Evolutionary conservation across 495 filamentous ascomycete species (phyloP).

Genomic region (Lasiosphaeris hirsuta): DNA sequence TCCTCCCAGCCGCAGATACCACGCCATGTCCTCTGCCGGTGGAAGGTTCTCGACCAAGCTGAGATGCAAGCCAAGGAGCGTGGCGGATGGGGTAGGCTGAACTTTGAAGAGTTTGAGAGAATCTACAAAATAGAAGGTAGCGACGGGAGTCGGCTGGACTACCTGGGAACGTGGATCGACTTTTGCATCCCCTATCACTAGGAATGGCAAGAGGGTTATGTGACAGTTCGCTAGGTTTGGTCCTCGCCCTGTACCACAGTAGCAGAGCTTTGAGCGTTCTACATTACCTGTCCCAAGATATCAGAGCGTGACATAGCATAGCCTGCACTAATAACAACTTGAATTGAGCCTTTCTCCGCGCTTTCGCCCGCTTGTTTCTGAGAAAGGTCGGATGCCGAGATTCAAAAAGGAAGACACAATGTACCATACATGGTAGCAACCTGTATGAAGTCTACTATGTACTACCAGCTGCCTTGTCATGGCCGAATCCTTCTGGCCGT

Average conservation of each 20-base stretch:
- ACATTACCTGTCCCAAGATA: no score
- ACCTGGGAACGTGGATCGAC: conserved; percentile 83
- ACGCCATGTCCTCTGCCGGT: conserved; percentile 38
- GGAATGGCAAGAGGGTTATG: background rate
- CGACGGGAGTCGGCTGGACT: conserved; percentile 56
- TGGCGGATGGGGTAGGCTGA: conserved; percentile 71
- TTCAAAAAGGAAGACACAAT: no score
- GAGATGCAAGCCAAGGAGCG: conserved; percentile 62
- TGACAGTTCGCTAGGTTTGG: background rate
- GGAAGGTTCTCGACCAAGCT: conserved; percentile 58
- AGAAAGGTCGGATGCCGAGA: no score
- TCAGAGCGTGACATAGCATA: no score
- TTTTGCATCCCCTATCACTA: conserved; percentile 56
- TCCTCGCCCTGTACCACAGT: background rate
- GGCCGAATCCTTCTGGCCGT: no score
- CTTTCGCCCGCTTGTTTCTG: no score
- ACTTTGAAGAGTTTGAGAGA: conserved; percentile 67
- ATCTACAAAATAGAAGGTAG: conserved; percentile 64
- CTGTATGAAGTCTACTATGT: no score
- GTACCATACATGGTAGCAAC: no score
- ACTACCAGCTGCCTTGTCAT: no score
- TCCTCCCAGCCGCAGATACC: conserved; percentile 27
- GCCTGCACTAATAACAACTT: no score
- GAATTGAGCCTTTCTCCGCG: no score
- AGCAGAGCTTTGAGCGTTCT: no score